Conservation (phyloP, 331 rosid species). For the Pyrus hybrid region DNA sequence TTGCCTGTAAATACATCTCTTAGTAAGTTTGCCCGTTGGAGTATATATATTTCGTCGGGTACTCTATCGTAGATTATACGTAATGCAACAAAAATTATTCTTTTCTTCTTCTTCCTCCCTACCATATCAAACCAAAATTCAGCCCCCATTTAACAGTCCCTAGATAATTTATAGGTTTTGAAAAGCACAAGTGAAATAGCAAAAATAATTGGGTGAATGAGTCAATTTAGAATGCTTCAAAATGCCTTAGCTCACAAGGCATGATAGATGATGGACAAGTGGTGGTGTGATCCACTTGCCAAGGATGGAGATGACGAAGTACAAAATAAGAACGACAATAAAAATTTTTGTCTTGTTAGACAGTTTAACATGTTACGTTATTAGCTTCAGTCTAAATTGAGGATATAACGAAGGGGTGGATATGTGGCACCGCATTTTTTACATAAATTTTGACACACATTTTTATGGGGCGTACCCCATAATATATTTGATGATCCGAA, state of each 20-base stretch:
- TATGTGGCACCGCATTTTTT: too few species aligned
- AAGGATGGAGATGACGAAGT: background rate
- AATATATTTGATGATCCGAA: too few species aligned
- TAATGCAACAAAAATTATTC: conserved; percentile 3
- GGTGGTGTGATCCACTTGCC: background rate
- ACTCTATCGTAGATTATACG: too few species aligned
- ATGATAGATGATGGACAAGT: conserved; percentile 3
- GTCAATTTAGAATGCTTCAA: background rate
- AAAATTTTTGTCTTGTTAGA: too few species aligned
- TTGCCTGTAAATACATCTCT: too few species aligned
- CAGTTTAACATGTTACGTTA: too few species aligned
- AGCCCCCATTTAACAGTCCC: conserved; percentile 27
- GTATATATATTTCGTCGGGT: too few species aligned
- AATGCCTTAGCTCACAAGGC: conserved; percentile 5
- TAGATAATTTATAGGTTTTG: background rate
- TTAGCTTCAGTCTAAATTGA: background rate
- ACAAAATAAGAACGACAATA: background rate
- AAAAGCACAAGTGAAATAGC: background rate
- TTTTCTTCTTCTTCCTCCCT: background rate
- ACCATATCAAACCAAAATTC: conserved; percentile 47
- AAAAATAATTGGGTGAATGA: background rate
- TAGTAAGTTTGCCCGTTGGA: too few species aligned
- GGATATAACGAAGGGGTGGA: too few species aligned
- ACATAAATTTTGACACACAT: too few species aligned
- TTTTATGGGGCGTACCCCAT: too few species aligned